Conservation (phyloP, 164 flowering plant genomes). For the Tetrastigma voinierianum region DNA sequence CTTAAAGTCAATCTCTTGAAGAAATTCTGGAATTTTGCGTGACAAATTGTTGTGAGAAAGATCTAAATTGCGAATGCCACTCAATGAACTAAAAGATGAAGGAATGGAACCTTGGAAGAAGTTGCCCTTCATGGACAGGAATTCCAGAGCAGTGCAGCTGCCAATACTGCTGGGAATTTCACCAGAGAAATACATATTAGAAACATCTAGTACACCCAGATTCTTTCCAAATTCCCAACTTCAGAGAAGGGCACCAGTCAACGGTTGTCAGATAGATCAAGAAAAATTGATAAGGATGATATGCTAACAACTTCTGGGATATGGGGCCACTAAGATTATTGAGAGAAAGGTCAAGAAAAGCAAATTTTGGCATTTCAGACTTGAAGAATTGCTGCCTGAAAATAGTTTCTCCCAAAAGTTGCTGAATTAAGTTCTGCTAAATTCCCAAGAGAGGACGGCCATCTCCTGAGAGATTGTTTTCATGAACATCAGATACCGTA, state of each 20-base stretch:
- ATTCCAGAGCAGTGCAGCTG: neutral
- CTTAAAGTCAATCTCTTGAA: no score
- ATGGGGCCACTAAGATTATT: constrained; percentile 12
- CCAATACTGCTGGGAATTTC: constrained; percentile 11
- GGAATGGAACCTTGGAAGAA: no score
- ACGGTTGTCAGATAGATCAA: constrained; percentile 5
- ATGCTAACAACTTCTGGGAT: constrained; percentile 5
- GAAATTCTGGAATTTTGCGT: constrained; percentile 4
- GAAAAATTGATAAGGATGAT: neutral
- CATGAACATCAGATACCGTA: constrained; percentile 10
- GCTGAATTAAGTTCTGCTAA: neutral
- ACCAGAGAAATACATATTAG: constrained; percentile 4
- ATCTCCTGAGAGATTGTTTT: constrained; percentile 3
- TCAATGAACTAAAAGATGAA: no score
- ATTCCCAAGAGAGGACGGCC: constrained; percentile 1
- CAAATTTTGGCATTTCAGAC: constrained; percentile 4
- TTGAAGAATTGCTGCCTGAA: constrained; percentile 11
- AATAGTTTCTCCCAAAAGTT: neutral
- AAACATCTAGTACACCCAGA: neutral
- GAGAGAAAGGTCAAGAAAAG: neutral
- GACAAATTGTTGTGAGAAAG: constrained; percentile 8
- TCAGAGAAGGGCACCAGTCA: constrained; percentile 8
- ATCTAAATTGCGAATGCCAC: neutral
- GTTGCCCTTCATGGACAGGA: no score
- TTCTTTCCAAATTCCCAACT: constrained; percentile 5